Percentiles rank a stretch among this genome's conserved stretches.
These are phyloP conservation scores for Debaryomyces maramus DNA, from an alignment of 805 yeast species.

Conservation along the genomic window DNA sequence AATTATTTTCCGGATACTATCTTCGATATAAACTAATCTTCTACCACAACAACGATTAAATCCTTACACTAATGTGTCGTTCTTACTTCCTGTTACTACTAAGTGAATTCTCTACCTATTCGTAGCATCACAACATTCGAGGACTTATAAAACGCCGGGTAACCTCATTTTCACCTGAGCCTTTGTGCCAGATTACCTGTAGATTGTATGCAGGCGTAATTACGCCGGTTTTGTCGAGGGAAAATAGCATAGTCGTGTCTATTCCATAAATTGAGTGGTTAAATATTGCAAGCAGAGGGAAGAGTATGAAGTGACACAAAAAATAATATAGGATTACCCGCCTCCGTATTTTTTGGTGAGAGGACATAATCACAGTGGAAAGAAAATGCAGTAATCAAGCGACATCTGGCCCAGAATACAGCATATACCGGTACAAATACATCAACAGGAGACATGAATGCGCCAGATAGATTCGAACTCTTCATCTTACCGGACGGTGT, in stretches of 20 bases:
- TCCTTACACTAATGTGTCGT: not conserved
- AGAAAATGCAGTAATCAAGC: too few species aligned
- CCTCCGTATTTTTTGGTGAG: too few species aligned
- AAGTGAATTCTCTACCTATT: conserved; percentile 2
- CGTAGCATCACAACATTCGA: conserved; percentile 10
- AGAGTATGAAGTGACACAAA: too few species aligned
- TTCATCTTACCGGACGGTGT: conserved; percentile 97
- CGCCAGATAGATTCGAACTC: conserved; percentile 98
- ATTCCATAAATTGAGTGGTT: too few species aligned
- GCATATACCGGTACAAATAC: not conserved
- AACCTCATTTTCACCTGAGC: not conserved
- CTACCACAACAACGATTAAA: not conserved
- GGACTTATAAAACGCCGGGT: conserved; percentile 3
- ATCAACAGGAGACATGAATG: conserved; percentile 64
- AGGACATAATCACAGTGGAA: too few species aligned
- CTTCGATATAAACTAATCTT: not conserved
- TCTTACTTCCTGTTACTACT: not conserved
- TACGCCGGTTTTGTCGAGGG: too few species aligned
- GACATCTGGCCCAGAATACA: not conserved
- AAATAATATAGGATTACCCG: too few species aligned
- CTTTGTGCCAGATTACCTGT: too few species aligned
- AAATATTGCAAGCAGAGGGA: too few species aligned
- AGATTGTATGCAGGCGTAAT: not conserved
- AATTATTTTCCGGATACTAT: not conserved
- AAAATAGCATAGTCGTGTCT: too few species aligned